A percentile compares a stretch with the other conserved stretches of the same genome.
phyloP scores from a whole-genome alignment of 108 stramenopile species.

The Fragilaria crotonensis region DNA sequence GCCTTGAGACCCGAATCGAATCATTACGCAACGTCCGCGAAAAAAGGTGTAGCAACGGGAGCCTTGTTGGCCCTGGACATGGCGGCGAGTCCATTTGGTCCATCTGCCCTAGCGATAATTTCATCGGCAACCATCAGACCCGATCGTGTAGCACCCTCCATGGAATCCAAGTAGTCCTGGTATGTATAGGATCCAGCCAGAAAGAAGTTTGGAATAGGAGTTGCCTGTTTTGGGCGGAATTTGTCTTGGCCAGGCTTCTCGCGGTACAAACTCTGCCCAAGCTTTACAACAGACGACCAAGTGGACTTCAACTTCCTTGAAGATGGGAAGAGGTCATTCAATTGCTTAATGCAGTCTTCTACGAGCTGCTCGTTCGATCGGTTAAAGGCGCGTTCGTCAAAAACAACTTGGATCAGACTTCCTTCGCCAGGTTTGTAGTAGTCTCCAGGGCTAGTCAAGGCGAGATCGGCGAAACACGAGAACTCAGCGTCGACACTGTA shows the following conservation, averaged over 20 bases:
- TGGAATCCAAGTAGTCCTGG: constrained; percentile 96
- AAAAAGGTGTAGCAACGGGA: constrained; percentile 1
- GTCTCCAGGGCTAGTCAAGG: constrained; percentile 86
- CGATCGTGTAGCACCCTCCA: constrained; percentile 95
- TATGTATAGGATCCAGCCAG: constrained; percentile 95
- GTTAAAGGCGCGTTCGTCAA: constrained; percentile 78
- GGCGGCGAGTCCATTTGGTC: constrained; percentile 55
- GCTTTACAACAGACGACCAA: constrained; percentile 92
- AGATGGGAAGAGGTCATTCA: constrained; percentile 86
- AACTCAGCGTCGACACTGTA: constrained; percentile 96
- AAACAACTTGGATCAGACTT: constrained; percentile 84
- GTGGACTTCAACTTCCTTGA: constrained; percentile 88
- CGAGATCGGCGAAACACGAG: constrained; percentile 95
- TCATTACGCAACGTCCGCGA: too few relatives aligned
- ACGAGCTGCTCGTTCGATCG: constrained; percentile 79
- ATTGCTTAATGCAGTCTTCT: constrained; percentile 79
- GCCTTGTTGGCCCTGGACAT: constrained; percentile 17
- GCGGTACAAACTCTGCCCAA: constrained; percentile 88
- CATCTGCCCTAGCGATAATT: constrained; percentile 85
- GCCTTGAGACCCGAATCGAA: too few relatives aligned
- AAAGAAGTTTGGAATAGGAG: constrained; percentile 95
- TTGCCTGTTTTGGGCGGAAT: constrained; percentile 90
- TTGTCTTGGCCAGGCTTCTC: constrained; percentile 94
- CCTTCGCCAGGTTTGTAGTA: constrained; percentile 94
- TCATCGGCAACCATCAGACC: constrained; percentile 94